These are phyloP conservation scores for Bromus sterilis DNA, from an alignment of 176 grass and related monocot species.

Conservation along the genomic window DNA sequence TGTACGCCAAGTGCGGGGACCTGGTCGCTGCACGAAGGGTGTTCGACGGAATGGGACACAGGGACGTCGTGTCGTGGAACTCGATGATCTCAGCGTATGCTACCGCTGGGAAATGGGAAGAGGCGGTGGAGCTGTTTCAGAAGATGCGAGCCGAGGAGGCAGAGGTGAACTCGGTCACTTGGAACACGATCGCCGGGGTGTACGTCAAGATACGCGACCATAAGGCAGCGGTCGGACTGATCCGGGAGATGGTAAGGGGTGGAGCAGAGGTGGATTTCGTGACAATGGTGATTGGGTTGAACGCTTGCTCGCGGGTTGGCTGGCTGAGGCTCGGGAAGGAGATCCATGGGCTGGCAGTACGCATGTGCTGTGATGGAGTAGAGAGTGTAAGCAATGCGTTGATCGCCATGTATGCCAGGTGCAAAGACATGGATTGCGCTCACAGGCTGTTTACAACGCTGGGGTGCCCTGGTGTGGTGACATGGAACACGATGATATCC, in stretches of 20 bases:
- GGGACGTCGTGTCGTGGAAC: slow-evolving; percentile 41
- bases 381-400: slow-evolving; percentile 46
- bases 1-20: slow-evolving; percentile 44
- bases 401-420: slow-evolving; percentile 65
- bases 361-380: slow-evolving; percentile 7
- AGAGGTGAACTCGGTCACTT: slow-evolving; percentile 37
- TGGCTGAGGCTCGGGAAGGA: slow-evolving; percentile 45
- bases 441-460: slow-evolving; percentile 30
- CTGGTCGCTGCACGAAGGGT: slow-evolving; percentile 23
- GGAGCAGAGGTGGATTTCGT: slow-evolving; percentile 36
- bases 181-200: slow-evolving; percentile 45
- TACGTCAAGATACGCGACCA: slow-evolving; percentile 35
- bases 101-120: not conserved
- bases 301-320: slow-evolving; percentile 41
- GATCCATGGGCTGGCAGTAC: slow-evolving; percentile 44
- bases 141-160: slow-evolving; percentile 15
- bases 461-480: slow-evolving; percentile 27
- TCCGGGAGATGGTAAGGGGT: slow-evolving; percentile 29
- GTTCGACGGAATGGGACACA: slow-evolving; percentile 51
- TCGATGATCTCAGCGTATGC: slow-evolving; percentile 29
- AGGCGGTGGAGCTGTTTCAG: slow-evolving; percentile 20
- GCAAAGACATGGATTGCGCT: slow-evolving; percentile 36
- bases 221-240: slow-evolving; percentile 26
- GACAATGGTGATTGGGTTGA: slow-evolving; percentile 46
- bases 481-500: slow-evolving; percentile 67